Evolutionary conservation across 352 stramenopile genomes (phyloP).

Genomic region (Phytophthora podocarpi): DNA sequence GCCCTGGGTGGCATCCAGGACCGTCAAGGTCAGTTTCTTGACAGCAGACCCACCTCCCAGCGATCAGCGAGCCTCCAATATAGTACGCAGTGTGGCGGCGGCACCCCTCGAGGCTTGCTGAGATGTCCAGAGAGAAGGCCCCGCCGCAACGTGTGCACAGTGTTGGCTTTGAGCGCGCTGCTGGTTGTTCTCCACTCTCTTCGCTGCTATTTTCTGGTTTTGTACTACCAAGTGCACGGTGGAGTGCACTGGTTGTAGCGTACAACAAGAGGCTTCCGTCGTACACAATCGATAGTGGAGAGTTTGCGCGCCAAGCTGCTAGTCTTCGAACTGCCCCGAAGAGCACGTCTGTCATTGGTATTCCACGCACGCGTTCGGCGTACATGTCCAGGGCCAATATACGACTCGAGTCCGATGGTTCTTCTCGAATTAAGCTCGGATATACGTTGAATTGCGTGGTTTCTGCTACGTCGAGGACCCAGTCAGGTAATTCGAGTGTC

Average conservation of each 20-base stretch:
- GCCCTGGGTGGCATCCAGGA: conserved; percentile 35
- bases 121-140: conserved; percentile 33
- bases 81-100: conserved; percentile 58
- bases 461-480: conserved; percentile 43
- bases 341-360: conserved; percentile 40
- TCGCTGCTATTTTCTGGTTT: not conserved
- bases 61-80: conserved; percentile 44
- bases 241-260: conserved; percentile 40
- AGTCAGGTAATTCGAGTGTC: conserved; percentile 35
- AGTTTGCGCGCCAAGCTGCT: conserved; percentile 31
- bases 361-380: conserved; percentile 27
- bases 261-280: conserved; percentile 55
- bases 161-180: not conserved
- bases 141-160: conserved; percentile 47
- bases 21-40: conserved; percentile 42
- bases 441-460: conserved; percentile 43
- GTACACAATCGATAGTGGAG: conserved; percentile 32
- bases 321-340: conserved; percentile 51
- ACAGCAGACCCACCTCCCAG: conserved; percentile 59
- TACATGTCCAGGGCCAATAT: conserved; percentile 47
- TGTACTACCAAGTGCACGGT: conserved; percentile 14
- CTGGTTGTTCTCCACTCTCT: not conserved
- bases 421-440: conserved; percentile 31
- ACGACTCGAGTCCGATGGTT: not conserved
- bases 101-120: conserved; percentile 39